Evolutionary conservation across 83 land plant species (phyloP).

Genomic region (Thuja plicata): DNA sequence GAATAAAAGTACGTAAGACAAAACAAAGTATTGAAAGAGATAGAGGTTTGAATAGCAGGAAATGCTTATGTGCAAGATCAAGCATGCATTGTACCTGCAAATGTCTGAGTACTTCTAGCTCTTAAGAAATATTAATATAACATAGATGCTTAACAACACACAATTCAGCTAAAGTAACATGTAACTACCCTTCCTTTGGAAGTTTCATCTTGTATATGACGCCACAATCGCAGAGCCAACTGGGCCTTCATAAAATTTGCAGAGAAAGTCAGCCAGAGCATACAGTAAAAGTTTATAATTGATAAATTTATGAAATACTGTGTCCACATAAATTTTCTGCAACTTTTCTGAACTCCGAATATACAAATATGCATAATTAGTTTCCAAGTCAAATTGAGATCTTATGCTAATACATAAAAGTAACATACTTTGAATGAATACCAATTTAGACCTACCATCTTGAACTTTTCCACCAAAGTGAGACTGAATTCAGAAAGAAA

Average conservation of each 20-base stretch:
- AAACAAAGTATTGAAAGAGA: not conserved
- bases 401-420: not conserved
- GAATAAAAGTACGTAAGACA: not conserved
- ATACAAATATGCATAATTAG: not conserved
- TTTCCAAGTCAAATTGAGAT: not conserved
- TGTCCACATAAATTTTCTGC: not conserved
- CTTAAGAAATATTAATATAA: not conserved
- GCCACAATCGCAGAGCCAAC: slow-evolving; percentile 58
- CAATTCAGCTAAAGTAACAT: not conserved
- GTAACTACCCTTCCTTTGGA: slow-evolving; percentile 56
- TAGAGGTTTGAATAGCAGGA: not conserved
- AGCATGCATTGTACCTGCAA: not conserved
- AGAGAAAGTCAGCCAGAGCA: not conserved
- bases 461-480: slow-evolving; percentile 40
- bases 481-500: slow-evolving; percentile 40
- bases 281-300: not conserved
- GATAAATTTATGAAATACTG: not conserved
- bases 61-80: not conserved
- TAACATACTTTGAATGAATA: not conserved
- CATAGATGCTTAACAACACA: not conserved
- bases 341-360: not conserved
- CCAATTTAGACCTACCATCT: slow-evolving; percentile 33
- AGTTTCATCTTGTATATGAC: slow-evolving; percentile 46
- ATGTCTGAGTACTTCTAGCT: not conserved
- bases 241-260: slow-evolving; percentile 30